Conservation (phyloP, 305 asterid species). For the Fraxinus albicans region DNA sequence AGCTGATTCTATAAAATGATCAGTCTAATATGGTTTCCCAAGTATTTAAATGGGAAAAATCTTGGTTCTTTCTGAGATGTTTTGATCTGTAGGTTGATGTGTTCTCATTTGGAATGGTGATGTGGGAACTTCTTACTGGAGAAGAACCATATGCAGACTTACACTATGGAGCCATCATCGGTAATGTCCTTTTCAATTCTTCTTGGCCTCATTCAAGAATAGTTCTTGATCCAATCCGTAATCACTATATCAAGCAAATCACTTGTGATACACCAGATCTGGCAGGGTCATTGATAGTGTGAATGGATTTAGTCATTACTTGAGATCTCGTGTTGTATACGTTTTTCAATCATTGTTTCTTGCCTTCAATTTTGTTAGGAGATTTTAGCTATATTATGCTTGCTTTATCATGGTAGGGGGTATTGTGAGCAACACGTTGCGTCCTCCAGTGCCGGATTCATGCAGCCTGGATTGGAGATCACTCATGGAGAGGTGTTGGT, state of each 20-base stretch:
- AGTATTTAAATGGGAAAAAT: neutral
- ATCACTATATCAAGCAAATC: neutral
- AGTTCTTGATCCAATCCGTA: neutral
- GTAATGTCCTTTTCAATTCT: slow-evolving; percentile 34
- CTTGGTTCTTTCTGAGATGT: neutral
- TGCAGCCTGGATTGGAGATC: slow-evolving; percentile 81
- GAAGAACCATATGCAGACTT: slow-evolving; percentile 92
- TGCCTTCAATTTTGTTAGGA: neutral
- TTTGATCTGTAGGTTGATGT: slow-evolving; percentile 67
- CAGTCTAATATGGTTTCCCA: neutral
- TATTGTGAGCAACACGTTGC: slow-evolving; percentile 90
- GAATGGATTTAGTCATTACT: neutral
- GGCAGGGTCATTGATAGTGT: neutral
- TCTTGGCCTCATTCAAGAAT: neutral
- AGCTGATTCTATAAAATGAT: neutral
- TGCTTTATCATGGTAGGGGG: slow-evolving; percentile 53
- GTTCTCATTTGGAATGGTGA: slow-evolving; percentile 85
- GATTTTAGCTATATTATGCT: neutral
- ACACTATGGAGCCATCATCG: slow-evolving; percentile 96
- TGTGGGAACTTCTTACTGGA: slow-evolving; percentile 98
- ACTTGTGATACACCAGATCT: neutral
- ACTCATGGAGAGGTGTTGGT: slow-evolving; percentile 96
- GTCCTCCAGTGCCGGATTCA: slow-evolving; percentile 79
- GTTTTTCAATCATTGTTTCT: neutral
- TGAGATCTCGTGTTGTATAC: neutral